Conservation (phyloP, 345 rosid genomes). For the Bruguiera gymnorhiza region DNA sequence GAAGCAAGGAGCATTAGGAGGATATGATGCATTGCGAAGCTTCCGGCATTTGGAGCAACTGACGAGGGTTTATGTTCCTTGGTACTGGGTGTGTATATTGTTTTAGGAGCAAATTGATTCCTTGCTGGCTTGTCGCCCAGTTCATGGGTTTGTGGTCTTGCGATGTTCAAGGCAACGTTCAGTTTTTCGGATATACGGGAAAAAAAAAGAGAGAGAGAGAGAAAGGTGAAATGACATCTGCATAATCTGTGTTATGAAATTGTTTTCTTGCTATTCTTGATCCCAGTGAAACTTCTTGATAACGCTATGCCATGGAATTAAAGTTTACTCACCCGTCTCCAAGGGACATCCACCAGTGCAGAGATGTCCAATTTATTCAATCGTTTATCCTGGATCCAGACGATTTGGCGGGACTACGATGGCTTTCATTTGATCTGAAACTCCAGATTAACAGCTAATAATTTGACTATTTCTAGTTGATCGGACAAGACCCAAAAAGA, state of each 20-base stretch:
- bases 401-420: no score
- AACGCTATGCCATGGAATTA: no score
- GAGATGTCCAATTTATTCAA: no score
- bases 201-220: not conserved
- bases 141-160: slow-evolving; percentile 11
- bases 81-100: slow-evolving; percentile 12
- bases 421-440: no score
- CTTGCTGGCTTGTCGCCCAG: slow-evolving; percentile 6
- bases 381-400: no score
- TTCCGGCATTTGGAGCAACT: not conserved
- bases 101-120: slow-evolving; percentile 10
- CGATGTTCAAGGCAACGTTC: slow-evolving; percentile 3
- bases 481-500: no score
- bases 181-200: not conserved
- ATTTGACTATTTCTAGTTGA: no score
- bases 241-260: not conserved
- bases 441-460: no score
- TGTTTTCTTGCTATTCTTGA: not conserved
- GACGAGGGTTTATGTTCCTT: not conserved
- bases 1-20: slow-evolving; percentile 2
- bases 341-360: no score
- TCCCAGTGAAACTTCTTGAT: no score
- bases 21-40: slow-evolving; percentile 4
- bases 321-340: no score
- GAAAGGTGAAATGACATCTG: slow-evolving; percentile 4